These are phyloP conservation scores for Alternaria conjuncta DNA, from an alignment of 2,329 filamentous ascomycete genomes.

Conservation along the genomic window DNA sequence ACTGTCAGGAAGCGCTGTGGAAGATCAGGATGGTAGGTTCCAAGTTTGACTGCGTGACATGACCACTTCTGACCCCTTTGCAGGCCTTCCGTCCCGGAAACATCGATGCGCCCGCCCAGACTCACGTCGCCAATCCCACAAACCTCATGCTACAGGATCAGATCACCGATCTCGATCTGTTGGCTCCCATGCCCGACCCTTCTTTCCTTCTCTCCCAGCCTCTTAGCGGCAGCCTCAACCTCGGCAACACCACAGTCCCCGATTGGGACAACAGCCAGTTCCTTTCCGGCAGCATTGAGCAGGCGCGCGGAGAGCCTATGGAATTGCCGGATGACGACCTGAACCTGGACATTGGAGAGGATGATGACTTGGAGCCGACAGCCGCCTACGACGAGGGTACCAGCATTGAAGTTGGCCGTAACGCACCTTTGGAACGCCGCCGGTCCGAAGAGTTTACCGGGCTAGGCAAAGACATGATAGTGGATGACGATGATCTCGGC, in stretches of 20 bases:
- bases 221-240: conserved; percentile 56
- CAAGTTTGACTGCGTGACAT: background rate
- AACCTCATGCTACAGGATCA: conserved; percentile 88
- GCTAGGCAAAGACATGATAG: conserved; percentile 55
- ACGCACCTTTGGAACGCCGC: conserved; percentile 68
- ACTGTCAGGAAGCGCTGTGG: conserved; percentile 95
- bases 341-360: conserved; percentile 71
- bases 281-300: conserved; percentile 70
- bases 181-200: conserved; percentile 78
- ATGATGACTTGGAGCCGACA: conserved; percentile 29
- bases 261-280: conserved; percentile 77
- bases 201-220: conserved; percentile 79
- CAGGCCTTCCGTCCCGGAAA: conserved; percentile 93
- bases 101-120: conserved; percentile 83
- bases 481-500: conserved; percentile 62
- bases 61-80: conserved; percentile 21
- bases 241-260: conserved; percentile 53
- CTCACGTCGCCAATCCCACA: conserved; percentile 81
- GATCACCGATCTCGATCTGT: conserved; percentile 90
- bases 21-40: conserved; percentile 92
- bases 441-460: conserved; percentile 54
- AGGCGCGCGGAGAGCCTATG: conserved; percentile 57
- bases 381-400: conserved; percentile 45
- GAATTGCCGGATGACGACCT: conserved; percentile 51
- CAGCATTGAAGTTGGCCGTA: conserved; percentile 89